Evolutionary conservation across 2,329 filamentous ascomycete genomes (phyloP).

Genomic region (Akanthomyces uredinophilus): DNA sequence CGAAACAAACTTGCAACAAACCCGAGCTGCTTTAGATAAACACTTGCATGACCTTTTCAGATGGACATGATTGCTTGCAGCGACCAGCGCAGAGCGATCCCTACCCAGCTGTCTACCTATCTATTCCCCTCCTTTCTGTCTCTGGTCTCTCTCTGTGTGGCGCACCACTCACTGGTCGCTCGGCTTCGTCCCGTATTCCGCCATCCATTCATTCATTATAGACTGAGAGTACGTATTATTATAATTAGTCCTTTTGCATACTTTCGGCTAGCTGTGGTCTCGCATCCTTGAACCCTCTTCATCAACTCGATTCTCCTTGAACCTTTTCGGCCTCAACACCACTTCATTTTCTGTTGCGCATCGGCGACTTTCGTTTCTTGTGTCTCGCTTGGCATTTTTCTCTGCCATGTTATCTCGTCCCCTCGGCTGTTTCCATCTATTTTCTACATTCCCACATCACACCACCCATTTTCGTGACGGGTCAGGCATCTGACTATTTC

Average conservation of each 20-base stretch:
- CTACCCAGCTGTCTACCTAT: background rate
- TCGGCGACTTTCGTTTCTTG: conserved; percentile 1
- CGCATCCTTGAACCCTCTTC: conserved; percentile 1
- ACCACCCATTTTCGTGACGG: background rate
- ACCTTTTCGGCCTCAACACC: background rate
- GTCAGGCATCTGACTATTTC: background rate
- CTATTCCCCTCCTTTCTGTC: background rate
- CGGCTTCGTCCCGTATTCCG: conserved; percentile 8
- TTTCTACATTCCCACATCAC: background rate
- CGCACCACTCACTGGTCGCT: background rate
- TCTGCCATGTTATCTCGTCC: background rate
- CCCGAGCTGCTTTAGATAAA: no score
- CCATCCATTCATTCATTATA: background rate
- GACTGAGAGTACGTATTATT: conserved; percentile 8
- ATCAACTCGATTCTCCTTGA: background rate
- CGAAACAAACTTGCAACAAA: no score
- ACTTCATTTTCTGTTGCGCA: background rate
- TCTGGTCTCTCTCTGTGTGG: background rate
- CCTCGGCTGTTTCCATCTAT: background rate
- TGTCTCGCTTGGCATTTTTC: background rate
- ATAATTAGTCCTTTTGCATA: background rate
- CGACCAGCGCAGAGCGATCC: background rate
- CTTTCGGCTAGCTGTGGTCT: background rate
- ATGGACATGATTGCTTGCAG: background rate
- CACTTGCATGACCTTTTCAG: background rate